Evolutionary conservation across 768 basidiomycete species (phyloP), one percentile per base, ranked within the genome.

Genomic region (Trametes maxima): DNA sequence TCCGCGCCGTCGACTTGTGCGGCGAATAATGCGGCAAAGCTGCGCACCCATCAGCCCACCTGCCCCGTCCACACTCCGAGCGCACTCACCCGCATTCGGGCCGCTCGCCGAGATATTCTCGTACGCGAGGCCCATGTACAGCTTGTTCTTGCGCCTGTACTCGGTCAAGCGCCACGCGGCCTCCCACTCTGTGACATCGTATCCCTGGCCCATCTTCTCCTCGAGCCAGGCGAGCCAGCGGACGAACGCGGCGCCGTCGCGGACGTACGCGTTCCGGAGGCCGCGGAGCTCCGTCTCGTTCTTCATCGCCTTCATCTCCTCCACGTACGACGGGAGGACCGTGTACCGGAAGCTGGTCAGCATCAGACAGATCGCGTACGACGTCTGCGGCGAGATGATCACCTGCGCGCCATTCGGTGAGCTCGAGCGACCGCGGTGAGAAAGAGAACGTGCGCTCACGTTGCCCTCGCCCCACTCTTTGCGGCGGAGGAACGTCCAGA

Each of bases 11-110:
- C 19, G 77, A 74, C 70, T 89, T 86, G 60, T 83, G 82, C 0
- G 97, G 94, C 0, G 83, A 80, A 73, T 99, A 98, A 75, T 99
- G 97, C 4, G 97, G 95, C 22, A 98, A 76, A 17, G 96, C 97
- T 83, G 48, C 22, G 16, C 3, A 19, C 7, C 21, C 12, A 11
- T 37, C 24, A 46, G n/a, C 33, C 2, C n/a, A n/a, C n/a, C n/a
- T n/a, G n/a, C 46, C 58, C 19, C 57, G 36, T 44, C 19, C 43
- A 51, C 5, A 37, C 25, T 24, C 24, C 36, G 28, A 11, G 43
- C 42, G 36, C 16, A 69, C 81, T 63, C 57, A 84, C 84, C 85
- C 57, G 92, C 95, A 71, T 99, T 96, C 2, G 91, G 81, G 2
- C 95, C 96, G 40, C 84, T 87, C 2, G 92, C 96, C 22, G 89